Evolutionary conservation across 1,139 yeast species (phyloP).

Genomic region (Magnusiomyces sp.): DNA sequence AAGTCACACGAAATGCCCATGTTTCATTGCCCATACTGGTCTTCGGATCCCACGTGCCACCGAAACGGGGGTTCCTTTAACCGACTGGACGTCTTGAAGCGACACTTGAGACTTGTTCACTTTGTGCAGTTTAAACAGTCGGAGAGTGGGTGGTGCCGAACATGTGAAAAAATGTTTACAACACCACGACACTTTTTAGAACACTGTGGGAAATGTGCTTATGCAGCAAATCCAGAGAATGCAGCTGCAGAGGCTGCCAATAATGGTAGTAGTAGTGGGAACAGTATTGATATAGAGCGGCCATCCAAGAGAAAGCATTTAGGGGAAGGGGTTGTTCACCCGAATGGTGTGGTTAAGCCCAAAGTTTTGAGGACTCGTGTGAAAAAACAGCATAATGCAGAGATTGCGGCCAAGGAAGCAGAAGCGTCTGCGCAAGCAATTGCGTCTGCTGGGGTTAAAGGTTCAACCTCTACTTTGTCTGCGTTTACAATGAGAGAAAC

Average conservation of each 20-base stretch:
- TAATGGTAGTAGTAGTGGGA: neutral
- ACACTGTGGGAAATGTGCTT: conserved; percentile 60
- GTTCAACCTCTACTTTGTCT: conserved; percentile 11
- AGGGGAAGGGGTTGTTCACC: neutral
- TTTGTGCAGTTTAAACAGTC: conserved; percentile 40
- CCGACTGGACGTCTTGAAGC: conserved; percentile 58
- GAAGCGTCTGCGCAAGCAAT: conserved; percentile 12
- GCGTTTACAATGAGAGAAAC: conserved; percentile 14
- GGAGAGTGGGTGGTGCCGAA: conserved; percentile 59
- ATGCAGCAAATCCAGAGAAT: conserved; percentile 22
- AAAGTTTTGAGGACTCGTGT: conserved; percentile 10
- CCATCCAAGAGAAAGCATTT: neutral
- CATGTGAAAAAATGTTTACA: conserved; percentile 52
- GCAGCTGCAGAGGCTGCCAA: neutral
- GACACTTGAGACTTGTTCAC: conserved; percentile 62
- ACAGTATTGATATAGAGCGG: neutral
- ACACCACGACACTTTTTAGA: conserved; percentile 51
- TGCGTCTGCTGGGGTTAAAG: conserved; percentile 14
- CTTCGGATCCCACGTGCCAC: conserved; percentile 58
- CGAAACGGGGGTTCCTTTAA: conserved; percentile 65
- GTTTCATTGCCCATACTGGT: conserved; percentile 67
- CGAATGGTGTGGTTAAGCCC: conserved; percentile 2
- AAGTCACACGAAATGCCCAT: conserved; percentile 57
- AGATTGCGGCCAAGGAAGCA: conserved; percentile 12
- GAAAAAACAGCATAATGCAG: conserved; percentile 8